These are phyloP conservation scores for Neofusicoccum sp. DNA, from an alignment of 2,329 filamentous ascomycete species.

Conservation along the genomic window DNA sequence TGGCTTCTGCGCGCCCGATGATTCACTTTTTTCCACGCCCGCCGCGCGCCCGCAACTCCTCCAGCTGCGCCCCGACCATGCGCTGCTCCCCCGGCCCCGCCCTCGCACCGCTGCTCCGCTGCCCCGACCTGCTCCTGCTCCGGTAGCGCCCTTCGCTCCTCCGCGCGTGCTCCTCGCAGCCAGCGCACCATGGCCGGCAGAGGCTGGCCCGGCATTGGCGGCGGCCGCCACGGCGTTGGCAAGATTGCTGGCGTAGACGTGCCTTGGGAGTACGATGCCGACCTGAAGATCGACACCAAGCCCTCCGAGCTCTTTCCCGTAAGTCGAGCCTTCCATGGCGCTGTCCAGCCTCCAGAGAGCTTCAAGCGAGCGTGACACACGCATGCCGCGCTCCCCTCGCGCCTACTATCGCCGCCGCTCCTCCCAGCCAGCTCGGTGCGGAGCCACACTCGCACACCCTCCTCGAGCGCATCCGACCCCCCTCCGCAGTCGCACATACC, in stretches of 20 bases:
- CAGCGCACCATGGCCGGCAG: constrained; percentile 24
- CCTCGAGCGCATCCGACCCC: neutral
- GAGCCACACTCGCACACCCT: neutral
- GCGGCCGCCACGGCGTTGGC: constrained; percentile 37
- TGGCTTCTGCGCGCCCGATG: neutral
- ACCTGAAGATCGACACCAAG: constrained; percentile 38
- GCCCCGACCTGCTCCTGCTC: neutral
- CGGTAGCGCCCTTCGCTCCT: neutral
- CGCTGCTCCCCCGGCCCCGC: neutral
- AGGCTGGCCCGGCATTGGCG: constrained; percentile 32
- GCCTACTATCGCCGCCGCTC: neutral
- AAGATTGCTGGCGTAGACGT: constrained; percentile 48
- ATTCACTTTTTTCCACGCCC: constrained; percentile 17
- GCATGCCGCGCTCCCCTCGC: neutral
- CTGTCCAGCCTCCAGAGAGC: neutral
- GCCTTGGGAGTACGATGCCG: constrained; percentile 45
- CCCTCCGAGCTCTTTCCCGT: constrained; percentile 47
- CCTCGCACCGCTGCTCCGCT: neutral
- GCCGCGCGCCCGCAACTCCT: neutral
- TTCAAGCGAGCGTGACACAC: constrained; percentile 8
- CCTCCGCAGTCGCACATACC: neutral
- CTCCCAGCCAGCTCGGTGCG: neutral
- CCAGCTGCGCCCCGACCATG: constrained; percentile 1
- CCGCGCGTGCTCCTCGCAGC: neutral
- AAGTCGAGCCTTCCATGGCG: constrained; percentile 23